Evolutionary conservation across 2,329 filamentous ascomycete genomes (phyloP), one percentile per base, ranked within the genome.

Genomic region (Fusarium metavorans): DNA sequence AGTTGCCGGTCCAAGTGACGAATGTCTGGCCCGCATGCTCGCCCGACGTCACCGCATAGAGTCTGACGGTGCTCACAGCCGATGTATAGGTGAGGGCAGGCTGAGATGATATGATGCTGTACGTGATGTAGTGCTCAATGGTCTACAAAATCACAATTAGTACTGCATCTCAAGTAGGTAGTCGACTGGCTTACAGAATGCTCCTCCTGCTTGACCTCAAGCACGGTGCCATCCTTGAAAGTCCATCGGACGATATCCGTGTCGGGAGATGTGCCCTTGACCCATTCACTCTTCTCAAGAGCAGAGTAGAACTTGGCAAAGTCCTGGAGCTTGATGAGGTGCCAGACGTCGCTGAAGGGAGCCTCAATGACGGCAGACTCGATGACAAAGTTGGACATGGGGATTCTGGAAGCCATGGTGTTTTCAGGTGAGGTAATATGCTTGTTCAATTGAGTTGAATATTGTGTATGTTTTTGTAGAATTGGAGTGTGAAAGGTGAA

Each of bases 151-250:
- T 25, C 2, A 8, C 52, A 11, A 18, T 68, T 5, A 56, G 37
- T 6, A 35, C 34, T 30, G 11, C 5, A 5, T 30, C n/a, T 18
- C 14, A 23, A 27, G 57, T 9, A 2, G 14, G n/a, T 16, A 2
- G 6, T 9, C 20, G 8, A 7, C 7, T 8, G n/a, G 45, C 88
- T 70, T 83, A 92, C 91, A 75, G 90, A 92, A 84, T 94, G 92
- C 85, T 93, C 92, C 83, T 94, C 92, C 85, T 92, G 91, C 89
- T 94, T 94, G 76, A 94, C 90, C 82, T 94, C 91, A 23, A 93
- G 84, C 65, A 89, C 87, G 32, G 88, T 90, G 59, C 91, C 91
- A 78, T 94, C 92, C 81, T 91, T 90, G 86, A 94, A 94, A 23
- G 87, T 89, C 92, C 92, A 94, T 82, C 88, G 88, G 78, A 93